Conservation (phyloP, 1,284 basidiomycete genomes). For the Thecaphora thlaspeos region DNA sequence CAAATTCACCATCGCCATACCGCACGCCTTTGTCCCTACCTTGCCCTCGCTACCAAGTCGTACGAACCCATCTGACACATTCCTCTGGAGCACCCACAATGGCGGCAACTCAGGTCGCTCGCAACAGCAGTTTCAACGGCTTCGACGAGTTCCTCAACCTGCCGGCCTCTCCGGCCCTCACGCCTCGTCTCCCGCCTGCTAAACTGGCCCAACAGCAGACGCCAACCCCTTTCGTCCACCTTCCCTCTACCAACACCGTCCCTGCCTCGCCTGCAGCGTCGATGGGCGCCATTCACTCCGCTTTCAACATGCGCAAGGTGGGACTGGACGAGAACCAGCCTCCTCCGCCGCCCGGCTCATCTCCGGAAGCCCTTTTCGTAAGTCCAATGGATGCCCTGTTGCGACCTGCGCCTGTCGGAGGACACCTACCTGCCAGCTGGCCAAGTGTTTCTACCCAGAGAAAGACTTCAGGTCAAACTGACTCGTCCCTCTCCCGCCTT, state of each 20-base stretch:
- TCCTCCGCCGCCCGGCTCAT: constrained; percentile 37
- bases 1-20: no score
- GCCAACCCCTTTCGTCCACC: not conserved
- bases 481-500: no score
- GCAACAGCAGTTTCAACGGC: constrained; percentile 28
- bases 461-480: no score
- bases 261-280: constrained; percentile 1
- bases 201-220: not conserved
- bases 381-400: no score
- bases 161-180: constrained; percentile 23
- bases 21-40: no score
- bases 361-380: constrained; percentile 37
- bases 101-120: constrained; percentile 37
- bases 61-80: no score
- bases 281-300: constrained; percentile 1
- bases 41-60: no score
- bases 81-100: constrained; percentile 5
- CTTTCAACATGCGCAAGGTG: constrained; percentile 39
- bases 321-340: constrained; percentile 41
- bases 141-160: constrained; percentile 41
- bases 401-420: no score
- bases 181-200: constrained; percentile 13
- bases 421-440: no score
- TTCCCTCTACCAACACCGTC: constrained; percentile 1
- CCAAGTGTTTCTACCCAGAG: no score